These are phyloP conservation scores for Terfezia boudieri DNA, from an alignment of 495 filamentous ascomycete genomes.

Conservation along the genomic window DNA sequence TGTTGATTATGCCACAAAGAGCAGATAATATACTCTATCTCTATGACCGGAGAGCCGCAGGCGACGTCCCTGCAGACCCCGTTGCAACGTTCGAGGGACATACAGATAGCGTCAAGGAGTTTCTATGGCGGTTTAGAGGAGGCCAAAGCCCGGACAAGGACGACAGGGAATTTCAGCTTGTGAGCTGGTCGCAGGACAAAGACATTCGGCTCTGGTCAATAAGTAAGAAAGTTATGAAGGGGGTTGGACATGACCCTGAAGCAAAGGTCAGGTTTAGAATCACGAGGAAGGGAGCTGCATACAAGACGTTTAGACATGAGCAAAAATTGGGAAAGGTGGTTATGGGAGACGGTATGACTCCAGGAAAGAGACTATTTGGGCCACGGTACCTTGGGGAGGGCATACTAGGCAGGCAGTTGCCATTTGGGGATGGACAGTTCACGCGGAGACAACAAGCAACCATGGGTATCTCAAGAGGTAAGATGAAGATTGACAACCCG, in stretches of 20 bases:
- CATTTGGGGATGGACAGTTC: background rate
- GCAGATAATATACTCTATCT: constrained; percentile 67
- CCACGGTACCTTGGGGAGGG: background rate
- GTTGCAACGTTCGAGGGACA: constrained; percentile 62
- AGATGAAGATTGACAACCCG: constrained; percentile 41
- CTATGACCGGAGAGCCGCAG: constrained; percentile 43
- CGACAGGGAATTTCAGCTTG: constrained; percentile 74
- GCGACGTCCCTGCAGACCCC: constrained; percentile 28
- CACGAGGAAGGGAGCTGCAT: constrained; percentile 63
- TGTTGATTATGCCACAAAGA: constrained; percentile 80
- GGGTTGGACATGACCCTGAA: constrained; percentile 50
- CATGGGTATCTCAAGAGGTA: constrained; percentile 32
- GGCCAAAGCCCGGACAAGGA: constrained; percentile 46
- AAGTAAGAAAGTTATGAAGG: constrained; percentile 36
- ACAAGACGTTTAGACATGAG: constrained; percentile 49
- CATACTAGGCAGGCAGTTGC: background rate
- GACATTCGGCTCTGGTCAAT: constrained; percentile 60
- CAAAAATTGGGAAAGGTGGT: background rate
- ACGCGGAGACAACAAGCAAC: background rate
- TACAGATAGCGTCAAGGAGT: constrained; percentile 72
- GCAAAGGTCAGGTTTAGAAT: constrained; percentile 40
- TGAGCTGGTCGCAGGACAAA: constrained; percentile 79
- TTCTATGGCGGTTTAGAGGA: constrained; percentile 73
- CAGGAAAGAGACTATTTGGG: background rate
- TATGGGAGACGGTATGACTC: background rate